A percentile compares a stretch with the other conserved stretches of the same genome.
Conservation (phyloP, 208 protist species). For the Leptomonas pyrrhocoris region DNA sequence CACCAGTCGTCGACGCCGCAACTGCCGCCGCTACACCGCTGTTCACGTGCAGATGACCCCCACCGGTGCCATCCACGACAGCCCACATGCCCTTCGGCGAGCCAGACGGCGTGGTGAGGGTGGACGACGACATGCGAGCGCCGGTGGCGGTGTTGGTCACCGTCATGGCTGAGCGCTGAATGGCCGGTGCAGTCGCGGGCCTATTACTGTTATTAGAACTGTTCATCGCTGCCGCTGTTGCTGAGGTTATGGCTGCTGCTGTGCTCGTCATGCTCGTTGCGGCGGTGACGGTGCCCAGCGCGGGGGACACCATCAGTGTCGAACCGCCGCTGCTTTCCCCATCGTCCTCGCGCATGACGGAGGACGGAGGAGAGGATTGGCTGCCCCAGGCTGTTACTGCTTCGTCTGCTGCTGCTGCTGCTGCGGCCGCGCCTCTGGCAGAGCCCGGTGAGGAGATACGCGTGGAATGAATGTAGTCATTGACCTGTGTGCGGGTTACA, state of each 20-base stretch:
- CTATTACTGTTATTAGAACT: not conserved
- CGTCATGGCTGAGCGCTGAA: slow-evolving; percentile 31
- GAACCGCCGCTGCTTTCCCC: not conserved
- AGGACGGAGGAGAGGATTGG: not conserved
- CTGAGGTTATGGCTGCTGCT: not conserved
- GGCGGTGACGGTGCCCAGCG: not conserved
- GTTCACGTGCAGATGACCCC: not conserved
- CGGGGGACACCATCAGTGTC: slow-evolving; percentile 2
- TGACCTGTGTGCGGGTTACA: not conserved
- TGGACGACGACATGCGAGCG: slow-evolving; percentile 21
- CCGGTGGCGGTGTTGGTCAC: slow-evolving; percentile 47
- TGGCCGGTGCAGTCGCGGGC: slow-evolving; percentile 5
- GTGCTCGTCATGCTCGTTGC: not conserved
- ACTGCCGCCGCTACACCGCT: not conserved
- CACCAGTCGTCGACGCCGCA: not conserved
- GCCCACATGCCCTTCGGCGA: slow-evolving; percentile 16
- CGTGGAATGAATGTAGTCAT: not conserved
- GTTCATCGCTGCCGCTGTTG: not conserved
- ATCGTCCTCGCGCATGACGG: slow-evolving; percentile 12
- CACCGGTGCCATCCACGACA: not conserved
- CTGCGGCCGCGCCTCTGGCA: not conserved
- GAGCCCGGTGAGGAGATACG: not conserved
- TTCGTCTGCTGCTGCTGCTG: not conserved
- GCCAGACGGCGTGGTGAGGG: slow-evolving; percentile 16
- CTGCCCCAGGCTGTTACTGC: not conserved